phyloP scores from a whole-genome alignment of 2,329 filamentous ascomycete species.

The Colletotrichum destructivum region DNA sequence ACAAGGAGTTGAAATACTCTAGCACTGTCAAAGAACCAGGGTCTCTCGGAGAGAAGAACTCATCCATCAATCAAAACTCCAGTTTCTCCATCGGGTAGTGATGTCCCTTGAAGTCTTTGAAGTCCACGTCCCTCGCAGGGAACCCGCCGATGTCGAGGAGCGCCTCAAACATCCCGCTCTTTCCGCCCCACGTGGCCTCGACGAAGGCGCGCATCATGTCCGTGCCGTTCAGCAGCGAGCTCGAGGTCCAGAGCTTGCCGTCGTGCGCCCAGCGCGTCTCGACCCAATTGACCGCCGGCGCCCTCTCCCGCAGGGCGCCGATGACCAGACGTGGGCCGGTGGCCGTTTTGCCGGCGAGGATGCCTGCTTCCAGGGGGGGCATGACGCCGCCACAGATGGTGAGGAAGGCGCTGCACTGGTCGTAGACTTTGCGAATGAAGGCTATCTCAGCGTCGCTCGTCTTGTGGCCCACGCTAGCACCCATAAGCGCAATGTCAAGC shows the following conservation, averaged over 20 bases:
- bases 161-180: slow-evolving; percentile 44
- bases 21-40: too few relatives aligned
- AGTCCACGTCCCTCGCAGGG: slow-evolving; percentile 52
- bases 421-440: slow-evolving; percentile 55
- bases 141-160: slow-evolving; percentile 45
- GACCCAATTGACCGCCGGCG: slow-evolving; percentile 54
- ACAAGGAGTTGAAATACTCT: not conserved
- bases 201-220: slow-evolving; percentile 54
- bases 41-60: not conserved
- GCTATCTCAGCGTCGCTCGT: slow-evolving; percentile 52
- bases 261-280: slow-evolving; percentile 54
- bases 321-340: slow-evolving; percentile 54
- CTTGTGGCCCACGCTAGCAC: slow-evolving; percentile 51
- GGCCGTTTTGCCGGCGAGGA: slow-evolving; percentile 55
- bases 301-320: slow-evolving; percentile 45
- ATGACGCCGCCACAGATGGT: slow-evolving; percentile 57
- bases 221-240: slow-evolving; percentile 52
- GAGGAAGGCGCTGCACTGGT: slow-evolving; percentile 55
- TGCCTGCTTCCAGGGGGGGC: slow-evolving; percentile 51
- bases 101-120: slow-evolving; percentile 47
- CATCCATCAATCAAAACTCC: not conserved
- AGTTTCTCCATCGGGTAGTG: not conserved
- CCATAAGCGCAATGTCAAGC: slow-evolving; percentile 59
- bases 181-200: slow-evolving; percentile 49
- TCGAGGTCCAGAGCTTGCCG: slow-evolving; percentile 55